Conservation (phyloP, 371 early-diverging fungal species). For the Paraphysoderma sedebokerense region DNA sequence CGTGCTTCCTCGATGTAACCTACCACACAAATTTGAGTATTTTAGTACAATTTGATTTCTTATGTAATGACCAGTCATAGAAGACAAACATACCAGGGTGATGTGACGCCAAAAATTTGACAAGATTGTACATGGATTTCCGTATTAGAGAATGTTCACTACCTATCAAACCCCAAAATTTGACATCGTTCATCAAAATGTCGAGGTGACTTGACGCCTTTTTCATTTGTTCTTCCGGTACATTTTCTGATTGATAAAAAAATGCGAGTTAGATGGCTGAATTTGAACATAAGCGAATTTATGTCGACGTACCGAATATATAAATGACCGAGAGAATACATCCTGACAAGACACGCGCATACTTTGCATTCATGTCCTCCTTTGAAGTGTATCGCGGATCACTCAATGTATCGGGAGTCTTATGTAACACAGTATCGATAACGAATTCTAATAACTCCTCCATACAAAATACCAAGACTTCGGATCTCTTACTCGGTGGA, state of each 20-base stretch:
- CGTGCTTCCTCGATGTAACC: too few relatives aligned
- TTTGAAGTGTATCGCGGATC: conserved; percentile 40
- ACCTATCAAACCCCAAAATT: conserved; percentile 25
- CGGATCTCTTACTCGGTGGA: conserved; percentile 28
- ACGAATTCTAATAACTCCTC: conserved; percentile 35
- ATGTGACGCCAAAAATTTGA: conserved; percentile 12
- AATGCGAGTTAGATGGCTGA: too few relatives aligned
- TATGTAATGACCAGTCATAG: conserved; percentile 1
- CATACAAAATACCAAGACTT: conserved; percentile 37
- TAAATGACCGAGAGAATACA: conserved; percentile 28
- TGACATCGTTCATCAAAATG: conserved; percentile 22
- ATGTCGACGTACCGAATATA: conserved; percentile 13
- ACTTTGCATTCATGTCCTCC: conserved; percentile 43
- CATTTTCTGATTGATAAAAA: too few relatives aligned
- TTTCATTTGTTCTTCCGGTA: conserved; percentile 16
- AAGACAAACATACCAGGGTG: conserved; percentile 7
- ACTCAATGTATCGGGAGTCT: conserved; percentile 42
- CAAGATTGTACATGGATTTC: conserved; percentile 26
- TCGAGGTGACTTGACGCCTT: conserved; percentile 22
- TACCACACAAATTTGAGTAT: too few relatives aligned
- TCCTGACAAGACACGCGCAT: conserved; percentile 32
- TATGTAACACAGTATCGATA: conserved; percentile 27
- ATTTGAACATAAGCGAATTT: too few relatives aligned
- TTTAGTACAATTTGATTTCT: too few relatives aligned
- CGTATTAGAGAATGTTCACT: conserved; percentile 26